These are phyloP conservation scores for Scorias spongiosa DNA, from an alignment of 2,329 filamentous ascomycete genomes.

Conservation along the genomic window DNA sequence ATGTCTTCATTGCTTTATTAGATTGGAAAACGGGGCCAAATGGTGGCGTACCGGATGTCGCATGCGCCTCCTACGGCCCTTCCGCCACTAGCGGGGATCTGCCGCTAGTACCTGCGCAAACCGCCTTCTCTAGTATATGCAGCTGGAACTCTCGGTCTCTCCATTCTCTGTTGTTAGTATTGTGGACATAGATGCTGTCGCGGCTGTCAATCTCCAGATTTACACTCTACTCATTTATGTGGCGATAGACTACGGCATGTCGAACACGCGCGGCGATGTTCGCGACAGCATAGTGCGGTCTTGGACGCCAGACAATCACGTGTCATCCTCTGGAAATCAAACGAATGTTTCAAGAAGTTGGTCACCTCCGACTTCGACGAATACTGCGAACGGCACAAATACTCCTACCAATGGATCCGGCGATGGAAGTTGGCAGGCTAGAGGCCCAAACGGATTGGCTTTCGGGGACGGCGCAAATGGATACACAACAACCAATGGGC, in stretches of 20 bases:
- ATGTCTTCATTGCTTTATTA: too few species aligned
- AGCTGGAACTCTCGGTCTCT: too few species aligned
- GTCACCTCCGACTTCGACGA: not conserved
- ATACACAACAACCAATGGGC: slow-evolving; percentile 2
- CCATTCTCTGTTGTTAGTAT: too few species aligned
- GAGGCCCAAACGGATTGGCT: not conserved
- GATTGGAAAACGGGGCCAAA: too few species aligned
- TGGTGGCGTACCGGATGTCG: too few species aligned
- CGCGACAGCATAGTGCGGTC: slow-evolving; percentile 16
- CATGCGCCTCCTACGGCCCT: too few species aligned
- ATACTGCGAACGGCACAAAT: not conserved
- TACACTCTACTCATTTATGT: not conserved
- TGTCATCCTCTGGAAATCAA: slow-evolving; percentile 6
- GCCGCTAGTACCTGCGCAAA: too few species aligned
- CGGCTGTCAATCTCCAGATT: too few species aligned
- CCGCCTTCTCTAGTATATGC: too few species aligned
- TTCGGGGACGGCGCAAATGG: slow-evolving; percentile 2
- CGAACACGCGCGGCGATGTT: slow-evolving; percentile 6
- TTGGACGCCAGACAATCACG: slow-evolving; percentile 9
- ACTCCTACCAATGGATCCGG: slow-evolving; percentile 1
- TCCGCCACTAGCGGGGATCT: too few species aligned
- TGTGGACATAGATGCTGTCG: too few species aligned
- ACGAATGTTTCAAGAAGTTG: slow-evolving; percentile 5
- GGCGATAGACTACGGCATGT: not conserved
- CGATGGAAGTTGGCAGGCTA: slow-evolving; percentile 3